Base-by-base conservation (phyloP, 1,284 basidiomycete species). In the Moesziomyces sp. region DNA sequence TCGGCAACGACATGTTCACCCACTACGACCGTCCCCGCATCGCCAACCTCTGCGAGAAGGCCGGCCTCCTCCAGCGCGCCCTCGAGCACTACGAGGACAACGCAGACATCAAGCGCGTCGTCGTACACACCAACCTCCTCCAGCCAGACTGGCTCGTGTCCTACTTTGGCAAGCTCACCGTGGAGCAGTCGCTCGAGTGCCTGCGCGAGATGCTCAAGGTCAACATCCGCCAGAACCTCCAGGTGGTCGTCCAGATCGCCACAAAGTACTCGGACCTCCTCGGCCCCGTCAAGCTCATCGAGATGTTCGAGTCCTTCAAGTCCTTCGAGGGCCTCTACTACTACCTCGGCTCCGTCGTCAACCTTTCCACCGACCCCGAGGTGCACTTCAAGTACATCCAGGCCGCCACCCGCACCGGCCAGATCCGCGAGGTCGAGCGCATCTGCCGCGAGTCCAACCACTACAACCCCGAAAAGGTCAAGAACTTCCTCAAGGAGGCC, bases 341-440 rank as follows among this genome's bases (percentile, higher is more conserved):
- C 87, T 95, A 94, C 85, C 90, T 96, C 64, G 94, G 97, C 48
- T 97, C 96, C 8, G 90, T 99, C 75, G 97, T 99, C 85, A 99
- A 99, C 86, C 89, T 99, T 72, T 93, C 91, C 84, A 90, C 93
- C 84, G 97, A 99, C 85, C 89, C 93, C 18, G 97, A 99, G 85
- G 97, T 99, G 3, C 93, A 98, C 88, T 99, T 98, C 90, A 99
- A 99, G 88, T 99, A 99, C 87, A 98, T 99, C 82, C 97, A 99
- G 85, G 97, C 97, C 35, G 97, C 97, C 11, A 97, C 95, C 2
- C 91, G 97, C 46, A 99, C 97, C 21, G 96, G 96, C 46, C 97
- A 99, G 85, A 94, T 99, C 81, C 91, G 97, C 65, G 97, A 99
- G 85, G 97, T 99, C 68, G 97, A 99, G 87, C 93, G 97, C 63